Evolutionary conservation across 305 asterid genomes (phyloP), one percentile per base, ranked within the genome.

Genomic region (Fraxinus xanthoxyloides): DNA sequence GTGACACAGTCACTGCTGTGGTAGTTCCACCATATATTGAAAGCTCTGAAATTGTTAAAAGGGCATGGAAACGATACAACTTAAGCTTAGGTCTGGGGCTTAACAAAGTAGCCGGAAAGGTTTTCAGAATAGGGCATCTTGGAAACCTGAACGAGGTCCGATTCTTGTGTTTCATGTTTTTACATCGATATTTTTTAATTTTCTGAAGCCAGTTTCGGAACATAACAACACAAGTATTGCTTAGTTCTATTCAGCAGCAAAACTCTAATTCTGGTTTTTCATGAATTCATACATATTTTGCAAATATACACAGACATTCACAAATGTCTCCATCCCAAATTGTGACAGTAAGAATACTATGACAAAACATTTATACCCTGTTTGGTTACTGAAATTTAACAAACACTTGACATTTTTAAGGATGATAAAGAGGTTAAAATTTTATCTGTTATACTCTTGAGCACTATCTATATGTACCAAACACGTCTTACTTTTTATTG

Each of bases 101-200:
- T 70, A 95, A 95, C 92, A 95, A 95, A 87, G 93, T 95, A 7
- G 97, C 99, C 51, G 98, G 99, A 28, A 95, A 94, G 85, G 99
- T 94, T 83, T 95, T 95, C 91, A 88, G 98, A 86, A 95, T 95
- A 86, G 99, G 99, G 15, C 98, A 95, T 91, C 98, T 95, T 82
- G 98, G 99, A 79, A 92, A 87, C 85, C 87, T 89, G 75, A 89
- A 89, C 23, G 90, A 89, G 90, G 92, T 89, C 81, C 1, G 7
- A 61, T 10, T 69, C 75, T 69, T 15, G 38, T 28, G n/a, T 65
- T 10, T 10, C 35, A 23, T 63, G 72, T 63, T 63, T 26, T 24
- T 63, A 24, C 30, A 23, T 63, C 26, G 32, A 19, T 54, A 54
- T 43, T 54, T 54, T 51, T 54, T 4, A n/a, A 56, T 19, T 56